phyloP scores from a whole-genome alignment of 78 protist genomes.

The Polysphondylium violaceum region DNA sequence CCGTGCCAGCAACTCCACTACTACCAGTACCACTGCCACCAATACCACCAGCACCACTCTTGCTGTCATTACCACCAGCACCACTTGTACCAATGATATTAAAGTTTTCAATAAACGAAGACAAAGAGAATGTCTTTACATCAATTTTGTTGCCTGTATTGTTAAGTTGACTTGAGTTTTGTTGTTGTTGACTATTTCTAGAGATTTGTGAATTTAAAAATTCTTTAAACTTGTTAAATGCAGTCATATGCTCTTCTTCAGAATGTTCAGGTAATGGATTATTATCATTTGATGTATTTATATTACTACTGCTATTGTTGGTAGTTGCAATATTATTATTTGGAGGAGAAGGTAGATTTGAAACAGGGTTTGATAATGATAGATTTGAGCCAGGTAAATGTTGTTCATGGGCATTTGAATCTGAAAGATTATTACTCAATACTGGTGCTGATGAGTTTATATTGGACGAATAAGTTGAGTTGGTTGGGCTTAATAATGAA shows the following conservation, averaged over 20 bases:
- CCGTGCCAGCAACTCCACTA: background rate
- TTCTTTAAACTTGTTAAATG: conserved; percentile 56
- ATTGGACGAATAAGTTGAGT: too few relatives aligned
- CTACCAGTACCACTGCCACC: background rate
- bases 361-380: background rate
- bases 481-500: too few relatives aligned
- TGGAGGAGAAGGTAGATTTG: background rate
- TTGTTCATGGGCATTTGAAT: too few relatives aligned
- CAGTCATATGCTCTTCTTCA: conserved; percentile 52
- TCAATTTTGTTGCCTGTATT: conserved; percentile 16
- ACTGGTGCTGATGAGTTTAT: too few relatives aligned
- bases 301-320: background rate
- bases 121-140: background rate
- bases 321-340: background rate
- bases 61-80: background rate
- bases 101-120: background rate
- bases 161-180: background rate
- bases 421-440: too few relatives aligned
- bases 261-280: conserved; percentile 26
- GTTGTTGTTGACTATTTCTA: background rate
- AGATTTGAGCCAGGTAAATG: too few relatives aligned
- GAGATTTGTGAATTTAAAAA: conserved; percentile 40
- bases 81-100: background rate
- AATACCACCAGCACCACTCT: background rate
- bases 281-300: conserved; percentile 1